A percentile compares a stretch with the other conserved stretches of the same genome.
Conservation (phyloP, 805 yeast genomes). For the Lipomyces yamadae region DNA sequence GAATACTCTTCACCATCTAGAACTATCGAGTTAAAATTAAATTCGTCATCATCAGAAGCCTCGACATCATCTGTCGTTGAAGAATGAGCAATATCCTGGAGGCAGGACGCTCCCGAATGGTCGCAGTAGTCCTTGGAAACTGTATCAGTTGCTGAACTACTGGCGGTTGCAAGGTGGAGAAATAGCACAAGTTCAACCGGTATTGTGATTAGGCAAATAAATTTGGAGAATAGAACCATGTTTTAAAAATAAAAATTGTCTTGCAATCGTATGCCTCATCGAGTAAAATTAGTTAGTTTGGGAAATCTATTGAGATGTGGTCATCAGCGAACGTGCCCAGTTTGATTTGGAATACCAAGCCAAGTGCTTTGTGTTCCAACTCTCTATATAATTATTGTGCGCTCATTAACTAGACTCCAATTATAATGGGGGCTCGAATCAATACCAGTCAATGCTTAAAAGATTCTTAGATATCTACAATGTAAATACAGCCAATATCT, state of each 20-base stretch:
- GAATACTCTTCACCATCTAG: conserved; percentile 4
- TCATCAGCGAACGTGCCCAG: too few species aligned
- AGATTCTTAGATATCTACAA: too few species aligned
- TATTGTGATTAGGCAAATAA: background rate
- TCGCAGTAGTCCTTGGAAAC: background rate
- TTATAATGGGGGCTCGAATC: too few species aligned
- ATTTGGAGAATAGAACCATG: background rate
- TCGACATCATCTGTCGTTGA: background rate
- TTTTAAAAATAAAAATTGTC: background rate
- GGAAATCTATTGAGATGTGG: too few species aligned
- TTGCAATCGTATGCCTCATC: background rate
- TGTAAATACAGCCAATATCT: too few species aligned
- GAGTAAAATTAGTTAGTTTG: too few species aligned
- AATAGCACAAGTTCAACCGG: background rate
- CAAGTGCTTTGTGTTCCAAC: too few species aligned
- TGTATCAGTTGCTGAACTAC: background rate
- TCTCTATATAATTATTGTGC: too few species aligned
- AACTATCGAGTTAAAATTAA: background rate
- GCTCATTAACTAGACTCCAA: too few species aligned
- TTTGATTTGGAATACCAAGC: too few species aligned
- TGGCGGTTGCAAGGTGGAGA: background rate
- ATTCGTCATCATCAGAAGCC: background rate
- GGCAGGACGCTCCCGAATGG: background rate
- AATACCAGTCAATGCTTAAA: too few species aligned
- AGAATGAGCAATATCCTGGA: conserved; percentile 1